These are phyloP conservation scores for Dichotomocladium elegans DNA, from an alignment of 371 early-diverging fungal species.

Conservation along the genomic window DNA sequence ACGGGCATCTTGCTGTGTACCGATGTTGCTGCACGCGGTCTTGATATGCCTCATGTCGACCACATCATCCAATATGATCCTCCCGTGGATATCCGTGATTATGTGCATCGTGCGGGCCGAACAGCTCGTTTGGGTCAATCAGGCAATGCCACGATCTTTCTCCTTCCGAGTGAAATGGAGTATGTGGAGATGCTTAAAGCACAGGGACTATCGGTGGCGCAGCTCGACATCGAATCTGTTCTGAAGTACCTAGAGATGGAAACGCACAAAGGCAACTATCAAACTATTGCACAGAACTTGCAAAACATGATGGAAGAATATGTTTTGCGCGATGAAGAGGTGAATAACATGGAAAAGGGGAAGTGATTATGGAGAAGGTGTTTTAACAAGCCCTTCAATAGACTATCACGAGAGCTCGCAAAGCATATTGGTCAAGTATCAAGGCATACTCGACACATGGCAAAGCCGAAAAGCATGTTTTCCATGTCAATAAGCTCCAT, in stretches of 20 bases:
- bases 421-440: conserved; percentile 84
- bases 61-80: conserved; percentile 96
- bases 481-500: conserved; percentile 91
- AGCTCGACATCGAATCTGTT: conserved; percentile 46
- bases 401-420: conserved; percentile 62
- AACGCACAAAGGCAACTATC: conserved; percentile 31
- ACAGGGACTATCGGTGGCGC: conserved; percentile 57
- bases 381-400: conserved; percentile 15
- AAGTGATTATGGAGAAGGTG: not conserved
- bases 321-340: conserved; percentile 47
- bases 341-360: too few relatives aligned
- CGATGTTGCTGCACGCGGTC: conserved; percentile 98
- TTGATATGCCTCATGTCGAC: conserved; percentile 94
- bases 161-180: conserved; percentile 85
- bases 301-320: conserved; percentile 67
- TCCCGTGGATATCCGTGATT: conserved; percentile 90
- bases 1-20: conserved; percentile 89
- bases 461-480: conserved; percentile 76
- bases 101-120: conserved; percentile 97
- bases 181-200: conserved; percentile 76
- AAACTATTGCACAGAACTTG: conserved; percentile 57
- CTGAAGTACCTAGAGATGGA: conserved; percentile 36
- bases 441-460: conserved; percentile 94
- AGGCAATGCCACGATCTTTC: conserved; percentile 81
- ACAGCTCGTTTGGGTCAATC: conserved; percentile 94